Base-by-base conservation (phyloP, 2,329 filamentous ascomycete species). In the Cordyceps farinosa region DNA sequence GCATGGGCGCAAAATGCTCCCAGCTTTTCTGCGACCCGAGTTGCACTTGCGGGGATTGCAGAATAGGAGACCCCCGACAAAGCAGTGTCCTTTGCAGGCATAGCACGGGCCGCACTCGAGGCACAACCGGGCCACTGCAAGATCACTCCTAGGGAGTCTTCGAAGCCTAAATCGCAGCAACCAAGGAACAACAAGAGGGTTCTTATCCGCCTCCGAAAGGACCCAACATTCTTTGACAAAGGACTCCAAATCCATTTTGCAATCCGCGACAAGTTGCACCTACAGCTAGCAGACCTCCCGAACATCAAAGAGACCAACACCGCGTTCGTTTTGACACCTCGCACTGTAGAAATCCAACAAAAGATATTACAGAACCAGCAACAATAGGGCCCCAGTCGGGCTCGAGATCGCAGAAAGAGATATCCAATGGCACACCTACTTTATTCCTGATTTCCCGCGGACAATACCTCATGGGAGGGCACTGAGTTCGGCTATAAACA, bases 281-380 rank as follows among this genome's bases (percentile, higher is more conserved):
- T 60, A 34, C 32, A 40, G 42, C 45, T 52, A 11, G 13, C 45
- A 17, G 57, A 51, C 22, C 17, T 51, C 10, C 22, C 40, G 13
- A 9, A 45, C n/a, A 50, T 60, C 22, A 51, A 50, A 32, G 42
- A n/a, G 8, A 60, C 56, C 13, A 60, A 27, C 30, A 59, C 56
- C 15, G 29, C 42, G 2, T 59, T 30, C n/a, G 27, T 42, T 29
- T 11, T 61, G 13, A 32, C 50, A 7, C 27, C 58, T 9, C 22
- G 47, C 29, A 61, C 58, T 6, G 5, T 42, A 15, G 47, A 40
- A 38, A 53, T 61, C 48, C 48, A 53, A n/a, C 34, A 53, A 29
- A 34, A 44, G 17, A 47, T 61, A 9, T 4, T 61, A 8, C 29
- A 53, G 30, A 32, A 61, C 11, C 59, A 61, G 38, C 60, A 54